Conservation (phyloP, 352 stramenopile species). For the Nothophytophthora sp. region DNA sequence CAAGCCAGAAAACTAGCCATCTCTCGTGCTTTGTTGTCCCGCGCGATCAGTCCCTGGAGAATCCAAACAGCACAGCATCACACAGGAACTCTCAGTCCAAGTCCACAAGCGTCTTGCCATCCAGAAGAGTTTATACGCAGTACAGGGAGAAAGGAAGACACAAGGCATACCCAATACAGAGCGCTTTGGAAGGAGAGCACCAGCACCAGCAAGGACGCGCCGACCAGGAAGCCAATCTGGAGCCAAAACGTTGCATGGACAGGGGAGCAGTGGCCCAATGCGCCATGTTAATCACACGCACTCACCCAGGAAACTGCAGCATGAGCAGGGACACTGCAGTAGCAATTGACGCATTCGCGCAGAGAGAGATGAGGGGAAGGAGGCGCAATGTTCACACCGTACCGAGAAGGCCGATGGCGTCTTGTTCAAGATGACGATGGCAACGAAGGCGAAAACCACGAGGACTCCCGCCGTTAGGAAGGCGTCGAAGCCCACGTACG, state of each 20-base stretch:
- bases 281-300: too few relatives aligned
- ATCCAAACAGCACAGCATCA: not conserved
- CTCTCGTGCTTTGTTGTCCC: slow-evolving; percentile 26
- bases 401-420: slow-evolving; percentile 80
- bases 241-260: too few relatives aligned
- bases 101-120: too few relatives aligned
- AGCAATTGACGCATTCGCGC: too few relatives aligned
- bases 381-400: too few relatives aligned
- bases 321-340: too few relatives aligned
- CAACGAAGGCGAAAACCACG: slow-evolving; percentile 73
- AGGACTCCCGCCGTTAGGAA: slow-evolving; percentile 59
- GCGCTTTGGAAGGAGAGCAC: slow-evolving; percentile 68
- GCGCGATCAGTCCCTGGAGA: slow-evolving; percentile 40
- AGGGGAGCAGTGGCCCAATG: too few relatives aligned
- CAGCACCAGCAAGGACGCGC: slow-evolving; percentile 64
- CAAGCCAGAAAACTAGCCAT: slow-evolving; percentile 50
- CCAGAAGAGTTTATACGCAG: too few relatives aligned
- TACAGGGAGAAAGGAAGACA: too few relatives aligned
- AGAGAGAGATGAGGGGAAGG: too few relatives aligned
- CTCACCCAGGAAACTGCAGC: too few relatives aligned
- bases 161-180: slow-evolving; percentile 73
- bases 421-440: slow-evolving; percentile 82
- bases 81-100: not conserved
- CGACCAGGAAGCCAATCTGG: slow-evolving; percentile 77
- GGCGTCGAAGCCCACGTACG: slow-evolving; percentile 67